Base-by-base conservation (phyloP, 2,329 filamentous ascomycete genomes). In the Tolypocladium inflatum region DNA sequence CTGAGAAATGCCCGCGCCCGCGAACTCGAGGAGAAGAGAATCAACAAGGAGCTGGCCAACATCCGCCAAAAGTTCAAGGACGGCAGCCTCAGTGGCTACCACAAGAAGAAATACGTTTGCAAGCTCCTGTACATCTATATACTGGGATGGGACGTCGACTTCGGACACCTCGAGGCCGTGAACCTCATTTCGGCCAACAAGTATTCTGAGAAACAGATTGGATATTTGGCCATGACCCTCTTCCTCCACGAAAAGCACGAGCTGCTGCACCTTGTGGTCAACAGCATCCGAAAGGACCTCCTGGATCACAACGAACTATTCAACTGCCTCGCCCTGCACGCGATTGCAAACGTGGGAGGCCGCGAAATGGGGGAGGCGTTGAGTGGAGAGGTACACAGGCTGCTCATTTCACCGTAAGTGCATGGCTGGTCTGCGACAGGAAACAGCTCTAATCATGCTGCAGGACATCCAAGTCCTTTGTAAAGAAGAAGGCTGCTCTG, bases 61-160 rank as follows among this genome's bases (percentile, higher is more conserved):
- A 99, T 99, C 73, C 86, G 87, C 69, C 91, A 97, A 77, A 97
- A 97, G 76, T 99, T 97, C 80, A 96, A 96, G 82, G 90, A 94
- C 73, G 92, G 91, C 63, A 94, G 83, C 70, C 79, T 99, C 59
- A 96, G 88, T 71, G 95, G 94, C 64, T 99, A 99, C 71, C 91
- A 97, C 80, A 97, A 95, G 81, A 99, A 99, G 83, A 99, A 99
- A 89, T 99, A 99, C 72, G 94, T 99, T 65, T 99, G 94, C 90
- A 99, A 99, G 86, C 85, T 99, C 65, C 81, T 99, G 61, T 99
- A 99, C 74, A 97, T 99, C 68, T 99, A 99, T 74, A 99, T 99
- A 60, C 84, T 99, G 63, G 94, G 94, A 54, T 99, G 94, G 89
- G 93, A 99, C 72, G 93, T 99, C 75, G 95, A 97, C 73, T 99